A percentile compares a stretch with the other conserved stretches of the same genome.
These are phyloP conservation scores for Dipodascus geniculatus DNA, from an alignment of 805 yeast genomes.

Conservation along the genomic window DNA sequence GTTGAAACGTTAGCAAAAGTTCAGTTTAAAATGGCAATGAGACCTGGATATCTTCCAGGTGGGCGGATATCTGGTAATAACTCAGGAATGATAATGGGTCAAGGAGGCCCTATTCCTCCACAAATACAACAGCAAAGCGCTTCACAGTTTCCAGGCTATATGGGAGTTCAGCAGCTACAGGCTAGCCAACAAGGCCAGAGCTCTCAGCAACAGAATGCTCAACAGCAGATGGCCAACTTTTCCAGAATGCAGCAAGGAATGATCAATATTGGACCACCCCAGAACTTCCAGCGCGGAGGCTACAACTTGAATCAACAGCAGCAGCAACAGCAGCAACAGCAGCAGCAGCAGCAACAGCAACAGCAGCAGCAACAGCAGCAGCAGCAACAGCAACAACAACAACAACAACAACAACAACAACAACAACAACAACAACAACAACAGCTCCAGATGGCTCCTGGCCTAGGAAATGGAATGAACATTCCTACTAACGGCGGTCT, in stretches of 20 bases:
- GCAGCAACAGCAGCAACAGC: constrained; percentile 15
- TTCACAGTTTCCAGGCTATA: neutral
- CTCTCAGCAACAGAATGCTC: neutral
- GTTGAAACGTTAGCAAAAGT: too few species aligned
- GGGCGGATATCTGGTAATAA: neutral
- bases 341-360: constrained; percentile 13
- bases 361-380: constrained; percentile 13
- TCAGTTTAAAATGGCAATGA: neutral
- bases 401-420: too few species aligned
- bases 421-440: constrained; percentile 13
- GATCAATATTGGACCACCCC: neutral
- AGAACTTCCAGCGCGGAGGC: neutral
- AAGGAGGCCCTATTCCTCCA: constrained; percentile 1
- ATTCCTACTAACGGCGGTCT: constrained; percentile 13
- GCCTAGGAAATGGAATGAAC: constrained; percentile 16
- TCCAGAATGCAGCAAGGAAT: neutral
- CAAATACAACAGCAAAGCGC: neutral
- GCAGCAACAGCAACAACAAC: constrained; percentile 9
- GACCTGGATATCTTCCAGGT: constrained; percentile 1
- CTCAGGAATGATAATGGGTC: neutral
- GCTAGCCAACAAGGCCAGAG: neutral
- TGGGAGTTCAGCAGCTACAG: neutral
- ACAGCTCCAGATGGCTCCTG: constrained; percentile 2
- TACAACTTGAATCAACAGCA: constrained; percentile 1
- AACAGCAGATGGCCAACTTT: neutral